phyloP scores from a whole-genome alignment of 257 asterid genomes.

The Nicotiana tabacum region DNA sequence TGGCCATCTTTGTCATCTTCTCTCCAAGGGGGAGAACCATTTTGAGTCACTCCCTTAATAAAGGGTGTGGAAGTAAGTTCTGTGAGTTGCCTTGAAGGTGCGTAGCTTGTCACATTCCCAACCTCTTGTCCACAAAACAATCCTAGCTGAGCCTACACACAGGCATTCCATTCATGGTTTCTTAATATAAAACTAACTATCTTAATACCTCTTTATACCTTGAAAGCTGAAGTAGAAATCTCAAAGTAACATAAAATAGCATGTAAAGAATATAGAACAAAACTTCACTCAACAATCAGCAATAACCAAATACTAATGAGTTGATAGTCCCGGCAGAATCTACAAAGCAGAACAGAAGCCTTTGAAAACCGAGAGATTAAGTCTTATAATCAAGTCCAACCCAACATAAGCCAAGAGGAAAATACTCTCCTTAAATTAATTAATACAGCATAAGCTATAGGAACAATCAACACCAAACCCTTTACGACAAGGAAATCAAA shows the following conservation, averaged over 20 bases:
- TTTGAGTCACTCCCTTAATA: constrained; percentile 66
- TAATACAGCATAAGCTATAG: no score
- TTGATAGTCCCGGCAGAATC: background rate
- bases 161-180: constrained; percentile 61
- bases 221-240: background rate
- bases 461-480: background rate
- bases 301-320: no score
- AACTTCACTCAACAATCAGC: background rate
- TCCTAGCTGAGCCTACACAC: constrained; percentile 99
- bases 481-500: background rate
- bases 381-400: no score
- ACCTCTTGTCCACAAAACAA: constrained; percentile 79
- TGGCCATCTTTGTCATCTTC: constrained; percentile 98
- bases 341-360: background rate
- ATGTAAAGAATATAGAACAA: background rate
- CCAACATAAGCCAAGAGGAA: background rate
- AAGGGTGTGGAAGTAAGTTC: constrained; percentile 51
- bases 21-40: constrained; percentile 85
- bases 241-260: background rate
- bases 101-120: constrained; percentile 80
- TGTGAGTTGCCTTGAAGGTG: constrained; percentile 51
- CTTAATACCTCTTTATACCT: constrained; percentile 28
- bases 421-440: background rate
- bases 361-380: background rate
- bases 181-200: constrained; percentile 36